These are phyloP conservation scores for Pichia deserticola DNA, from an alignment of 805 yeast genomes.

Conservation along the genomic window DNA sequence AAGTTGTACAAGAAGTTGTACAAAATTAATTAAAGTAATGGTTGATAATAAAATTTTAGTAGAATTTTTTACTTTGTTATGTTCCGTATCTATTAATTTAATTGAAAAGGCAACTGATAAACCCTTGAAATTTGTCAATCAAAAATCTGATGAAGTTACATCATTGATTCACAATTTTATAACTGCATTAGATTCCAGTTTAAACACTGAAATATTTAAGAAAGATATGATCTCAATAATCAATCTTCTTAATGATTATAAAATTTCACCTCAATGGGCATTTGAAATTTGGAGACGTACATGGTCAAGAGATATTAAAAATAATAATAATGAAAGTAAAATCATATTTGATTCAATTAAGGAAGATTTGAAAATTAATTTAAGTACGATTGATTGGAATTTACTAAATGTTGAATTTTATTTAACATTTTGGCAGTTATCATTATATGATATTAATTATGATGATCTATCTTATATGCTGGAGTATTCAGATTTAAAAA, in stretches of 20 bases:
- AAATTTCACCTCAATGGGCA: conserved; percentile 53
- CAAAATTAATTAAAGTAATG: conserved; percentile 41
- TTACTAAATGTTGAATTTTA: conserved; percentile 38
- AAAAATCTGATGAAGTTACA: conserved; percentile 63
- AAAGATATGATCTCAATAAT: conserved; percentile 32
- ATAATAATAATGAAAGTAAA: conserved; percentile 13
- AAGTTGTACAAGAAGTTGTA: conserved; percentile 39
- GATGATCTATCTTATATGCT: conserved; percentile 41
- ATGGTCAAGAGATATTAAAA: conserved; percentile 25
- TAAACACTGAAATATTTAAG: conserved; percentile 28
- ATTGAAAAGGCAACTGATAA: conserved; percentile 31
- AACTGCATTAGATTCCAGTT: conserved; percentile 49
- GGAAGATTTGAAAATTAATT: conserved; percentile 10
- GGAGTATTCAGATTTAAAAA: conserved; percentile 35
- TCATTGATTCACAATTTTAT: conserved; percentile 60
- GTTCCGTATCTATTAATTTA: conserved; percentile 38
- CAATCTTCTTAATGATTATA: conserved; percentile 34
- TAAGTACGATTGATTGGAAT: conserved; percentile 18
- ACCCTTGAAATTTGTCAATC: conserved; percentile 60
- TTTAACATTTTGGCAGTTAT: conserved; percentile 63
- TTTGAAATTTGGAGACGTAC: conserved; percentile 70
- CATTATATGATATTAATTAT: conserved; percentile 62
- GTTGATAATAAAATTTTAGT: conserved; percentile 37
- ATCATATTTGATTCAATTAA: conserved; percentile 10
- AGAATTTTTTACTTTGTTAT: conserved; percentile 61